Conservation (phyloP, 768 basidiomycete genomes). For the Russula foetens region DNA sequence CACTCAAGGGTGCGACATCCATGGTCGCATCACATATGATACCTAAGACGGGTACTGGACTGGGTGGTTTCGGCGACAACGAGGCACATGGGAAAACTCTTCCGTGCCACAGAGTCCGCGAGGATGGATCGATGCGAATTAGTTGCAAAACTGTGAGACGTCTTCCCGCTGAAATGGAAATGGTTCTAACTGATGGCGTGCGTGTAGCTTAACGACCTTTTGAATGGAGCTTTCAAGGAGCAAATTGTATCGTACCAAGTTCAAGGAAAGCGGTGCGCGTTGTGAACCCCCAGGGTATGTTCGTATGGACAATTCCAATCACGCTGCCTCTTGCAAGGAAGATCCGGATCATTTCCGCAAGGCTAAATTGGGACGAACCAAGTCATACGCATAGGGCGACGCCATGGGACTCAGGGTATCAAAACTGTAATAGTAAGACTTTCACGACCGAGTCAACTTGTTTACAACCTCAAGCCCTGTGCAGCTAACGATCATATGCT, state of each 20-base stretch:
- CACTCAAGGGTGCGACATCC: constrained; percentile 56
- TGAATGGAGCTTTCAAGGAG: constrained; percentile 65
- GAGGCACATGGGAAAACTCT: constrained; percentile 90
- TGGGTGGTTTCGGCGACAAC: constrained; percentile 87
- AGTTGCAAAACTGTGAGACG: constrained; percentile 61
- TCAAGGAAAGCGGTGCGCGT: constrained; percentile 51
- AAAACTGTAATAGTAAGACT: constrained; percentile 51
- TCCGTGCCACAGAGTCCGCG: constrained; percentile 88
- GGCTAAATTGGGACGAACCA: constrained; percentile 79
- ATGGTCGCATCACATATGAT: constrained; percentile 19
- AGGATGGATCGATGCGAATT: constrained; percentile 94
- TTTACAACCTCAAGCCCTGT: constrained; percentile 63
- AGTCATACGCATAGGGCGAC: constrained; percentile 92
- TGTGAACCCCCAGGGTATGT: constrained; percentile 84
- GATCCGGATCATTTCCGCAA: constrained; percentile 91
- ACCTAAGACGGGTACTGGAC: constrained; percentile 41
- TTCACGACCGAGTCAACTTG: constrained; percentile 34
- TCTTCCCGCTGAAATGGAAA: constrained; percentile 18
- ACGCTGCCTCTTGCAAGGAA: constrained; percentile 71
- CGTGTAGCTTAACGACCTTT: constrained; percentile 61
- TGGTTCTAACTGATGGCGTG: constrained; percentile 10
- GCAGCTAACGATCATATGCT: constrained; percentile 38
- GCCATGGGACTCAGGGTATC: constrained; percentile 29
- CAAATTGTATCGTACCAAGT: constrained; percentile 65
- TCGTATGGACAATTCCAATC: constrained; percentile 89